Evolutionary conservation across 495 filamentous ascomycete species (phyloP), one percentile per base, ranked within the genome.

Genomic region (Polyplosphaeria fusca): DNA sequence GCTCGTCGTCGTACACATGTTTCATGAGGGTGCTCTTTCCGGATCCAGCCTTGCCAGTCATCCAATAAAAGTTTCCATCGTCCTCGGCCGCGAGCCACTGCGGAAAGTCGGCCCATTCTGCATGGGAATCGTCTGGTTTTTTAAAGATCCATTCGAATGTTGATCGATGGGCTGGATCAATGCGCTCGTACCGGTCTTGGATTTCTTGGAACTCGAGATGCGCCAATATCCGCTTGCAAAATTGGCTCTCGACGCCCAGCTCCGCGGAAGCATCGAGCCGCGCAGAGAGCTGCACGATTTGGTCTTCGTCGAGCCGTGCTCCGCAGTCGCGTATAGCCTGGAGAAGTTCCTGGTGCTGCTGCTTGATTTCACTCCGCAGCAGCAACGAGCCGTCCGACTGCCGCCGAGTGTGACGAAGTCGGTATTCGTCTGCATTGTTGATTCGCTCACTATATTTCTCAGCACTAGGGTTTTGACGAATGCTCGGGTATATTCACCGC

Each of bases 1-100:
- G 45, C 9, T 39, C 18, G 40, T 57, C 32, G 0, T 40, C n/a
- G 35, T 22, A 35, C 20, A 57, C 5, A 23, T 50, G 47, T 40
- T 57, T 57, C 54, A 57, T 57, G 16, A 58, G 46, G 9, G 54
- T 58, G 16, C 24, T 19, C 47, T 58, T 58, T 18, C 54, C 54
- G 12, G 54, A 48, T 16, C 54, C 46, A 5, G 54, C 27, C 28
- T 57, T 57, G 16, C 54, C 54, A 25, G 46, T n/a, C n/a, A 57
- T 25, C 54, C 54, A 57, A 16, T 50, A 57, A 26, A 47, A 9
- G 19, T 49, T 39, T 23, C 30, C 25, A 23, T n/a, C 45, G 19
- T 22, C 45, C 11, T 11, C 13, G 30, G 2, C 3, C 16, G 5
- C 4, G 5, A 48, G 45, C 45, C 45, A 48, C 11, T 25, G 4